Percentiles rank a stretch among this genome's conserved stretches.
Evolutionary conservation across 2,329 filamentous ascomycete genomes (phyloP).

Genomic region (Alternaria ethzedia): DNA sequence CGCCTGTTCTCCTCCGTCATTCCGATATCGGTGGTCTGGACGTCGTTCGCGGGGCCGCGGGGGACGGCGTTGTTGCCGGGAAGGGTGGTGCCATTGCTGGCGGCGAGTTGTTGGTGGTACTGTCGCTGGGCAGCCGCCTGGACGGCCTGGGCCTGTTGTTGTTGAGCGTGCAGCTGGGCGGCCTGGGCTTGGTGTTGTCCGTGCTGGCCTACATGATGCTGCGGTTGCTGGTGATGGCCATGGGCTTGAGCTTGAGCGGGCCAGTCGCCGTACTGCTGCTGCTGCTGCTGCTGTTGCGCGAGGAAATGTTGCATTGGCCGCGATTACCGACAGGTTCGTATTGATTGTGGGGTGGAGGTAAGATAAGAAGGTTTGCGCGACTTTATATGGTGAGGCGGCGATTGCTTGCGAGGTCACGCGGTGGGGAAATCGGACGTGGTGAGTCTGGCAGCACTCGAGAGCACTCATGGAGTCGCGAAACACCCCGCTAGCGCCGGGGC

Average conservation of each 20-base stretch:
- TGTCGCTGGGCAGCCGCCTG: conserved; percentile 57
- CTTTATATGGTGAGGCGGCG: conserved; percentile 8
- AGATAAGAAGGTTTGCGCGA: conserved; percentile 6
- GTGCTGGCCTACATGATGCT: conserved; percentile 50
- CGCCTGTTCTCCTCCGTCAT: conserved; percentile 90
- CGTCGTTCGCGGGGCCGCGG: conserved; percentile 49
- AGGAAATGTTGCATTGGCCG: conserved; percentile 65
- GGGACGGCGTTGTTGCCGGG: conserved; percentile 45
- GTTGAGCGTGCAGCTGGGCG: conserved; percentile 55
- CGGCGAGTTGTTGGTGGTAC: conserved; percentile 77
- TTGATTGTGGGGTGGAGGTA: conserved; percentile 10
- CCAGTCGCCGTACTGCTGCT: conserved; percentile 63
- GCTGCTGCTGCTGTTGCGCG: conserved; percentile 66
- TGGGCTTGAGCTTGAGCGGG: conserved; percentile 49
- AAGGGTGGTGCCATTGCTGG: conserved; percentile 63
- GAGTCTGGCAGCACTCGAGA: conserved; percentile 30
- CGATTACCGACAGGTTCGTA: conserved; percentile 19
- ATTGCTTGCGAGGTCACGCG: conserved; percentile 12
- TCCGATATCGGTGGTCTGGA: conserved; percentile 50
- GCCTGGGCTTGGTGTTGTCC: conserved; percentile 49
- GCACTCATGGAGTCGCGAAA: conserved; percentile 26
- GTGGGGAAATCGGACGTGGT: conserved; percentile 22
- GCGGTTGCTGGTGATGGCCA: conserved; percentile 49
- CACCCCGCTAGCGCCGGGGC: conserved; percentile 26
- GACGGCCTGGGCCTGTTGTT: conserved; percentile 51